These are phyloP conservation scores for Coffea canephora DNA, from an alignment of 257 asterid genomes.

Conservation along the genomic window DNA sequence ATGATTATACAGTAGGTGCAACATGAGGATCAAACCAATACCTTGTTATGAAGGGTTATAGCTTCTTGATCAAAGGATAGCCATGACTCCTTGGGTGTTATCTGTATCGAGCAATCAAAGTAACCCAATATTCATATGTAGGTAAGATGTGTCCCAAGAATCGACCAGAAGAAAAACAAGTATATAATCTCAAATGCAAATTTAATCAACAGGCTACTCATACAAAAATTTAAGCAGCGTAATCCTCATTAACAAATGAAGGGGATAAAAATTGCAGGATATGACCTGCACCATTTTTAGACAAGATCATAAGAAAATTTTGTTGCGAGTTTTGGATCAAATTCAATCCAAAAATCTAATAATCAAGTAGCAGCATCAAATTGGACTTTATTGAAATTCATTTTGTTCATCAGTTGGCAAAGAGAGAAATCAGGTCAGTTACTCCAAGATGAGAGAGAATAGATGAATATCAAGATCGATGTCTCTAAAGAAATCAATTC, in stretches of 20 bases:
- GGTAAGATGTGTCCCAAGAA: background rate
- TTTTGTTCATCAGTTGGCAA: background rate
- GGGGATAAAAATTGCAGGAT: background rate
- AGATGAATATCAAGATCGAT: background rate
- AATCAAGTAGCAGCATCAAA: background rate
- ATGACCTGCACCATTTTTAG: too few relatives aligned
- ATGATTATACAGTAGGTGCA: conserved; percentile 24
- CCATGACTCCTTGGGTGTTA: conserved; percentile 82
- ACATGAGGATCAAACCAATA: conserved; percentile 28
- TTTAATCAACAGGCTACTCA: background rate
- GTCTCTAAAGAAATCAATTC: background rate
- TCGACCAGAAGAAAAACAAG: conserved; percentile 2
- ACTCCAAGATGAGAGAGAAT: background rate
- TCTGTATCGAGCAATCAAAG: conserved; percentile 41
- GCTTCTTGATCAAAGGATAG: conserved; percentile 75
- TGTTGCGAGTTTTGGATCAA: background rate
- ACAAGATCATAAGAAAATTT: background rate
- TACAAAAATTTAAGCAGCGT: background rate
- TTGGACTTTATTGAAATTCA: background rate
- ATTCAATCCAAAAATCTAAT: background rate
- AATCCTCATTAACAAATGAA: background rate
- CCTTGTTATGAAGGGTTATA: conserved; percentile 82
- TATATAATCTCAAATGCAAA: background rate
- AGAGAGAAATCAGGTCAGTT: background rate
- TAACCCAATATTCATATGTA: background rate